A percentile compares a stretch with the other conserved stretches of the same genome.
Conservation (phyloP, 1,139 yeast species). For the Saccharomyces hybrid region DNA sequence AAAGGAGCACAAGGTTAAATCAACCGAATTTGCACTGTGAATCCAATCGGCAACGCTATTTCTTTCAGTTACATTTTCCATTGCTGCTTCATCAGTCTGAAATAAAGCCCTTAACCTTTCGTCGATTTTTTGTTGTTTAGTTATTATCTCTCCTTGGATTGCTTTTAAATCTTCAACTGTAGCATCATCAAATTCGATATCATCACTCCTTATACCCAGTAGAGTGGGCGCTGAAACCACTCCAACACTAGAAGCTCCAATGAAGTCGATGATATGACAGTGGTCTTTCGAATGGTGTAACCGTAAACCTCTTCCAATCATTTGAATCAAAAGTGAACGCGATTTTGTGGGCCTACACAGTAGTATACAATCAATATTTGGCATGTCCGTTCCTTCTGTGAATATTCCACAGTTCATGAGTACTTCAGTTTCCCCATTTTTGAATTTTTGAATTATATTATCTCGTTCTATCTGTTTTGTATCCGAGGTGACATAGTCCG, state of each 20-base stretch:
- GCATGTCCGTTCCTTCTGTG: slow-evolving; percentile 95
- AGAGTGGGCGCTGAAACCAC: slow-evolving; percentile 57
- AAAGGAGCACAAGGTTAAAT: slow-evolving; percentile 29
- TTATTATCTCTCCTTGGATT: slow-evolving; percentile 28
- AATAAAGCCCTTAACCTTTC: slow-evolving; percentile 4
- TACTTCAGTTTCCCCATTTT: slow-evolving; percentile 56
- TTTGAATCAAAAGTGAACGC: slow-evolving; percentile 63
- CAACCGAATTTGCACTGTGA: slow-evolving; percentile 20
- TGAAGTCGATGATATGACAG: slow-evolving; percentile 76
- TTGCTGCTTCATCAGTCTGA: slow-evolving; percentile 1
- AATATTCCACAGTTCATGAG: slow-evolving; percentile 83
- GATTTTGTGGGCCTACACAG: slow-evolving; percentile 81
- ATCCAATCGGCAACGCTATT: slow-evolving; percentile 9
- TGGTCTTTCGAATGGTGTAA: slow-evolving; percentile 50
- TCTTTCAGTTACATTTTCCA: slow-evolving; percentile 1
- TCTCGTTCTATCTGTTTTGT: slow-evolving; percentile 51
- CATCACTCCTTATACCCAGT: slow-evolving; percentile 38
- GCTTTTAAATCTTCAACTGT: slow-evolving; percentile 30
- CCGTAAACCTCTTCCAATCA: slow-evolving; percentile 88
- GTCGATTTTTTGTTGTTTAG: slow-evolving; percentile 2
- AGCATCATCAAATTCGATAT: slow-evolving; percentile 35
- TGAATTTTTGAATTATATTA: slow-evolving; percentile 50
- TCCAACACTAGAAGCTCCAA: slow-evolving; percentile 53
- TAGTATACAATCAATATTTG: slow-evolving; percentile 75
- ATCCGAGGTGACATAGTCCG: slow-evolving; percentile 66